Base-by-base conservation (phyloP, 2,329 filamentous ascomycete species). In the Aspergillus neotritici region DNA sequence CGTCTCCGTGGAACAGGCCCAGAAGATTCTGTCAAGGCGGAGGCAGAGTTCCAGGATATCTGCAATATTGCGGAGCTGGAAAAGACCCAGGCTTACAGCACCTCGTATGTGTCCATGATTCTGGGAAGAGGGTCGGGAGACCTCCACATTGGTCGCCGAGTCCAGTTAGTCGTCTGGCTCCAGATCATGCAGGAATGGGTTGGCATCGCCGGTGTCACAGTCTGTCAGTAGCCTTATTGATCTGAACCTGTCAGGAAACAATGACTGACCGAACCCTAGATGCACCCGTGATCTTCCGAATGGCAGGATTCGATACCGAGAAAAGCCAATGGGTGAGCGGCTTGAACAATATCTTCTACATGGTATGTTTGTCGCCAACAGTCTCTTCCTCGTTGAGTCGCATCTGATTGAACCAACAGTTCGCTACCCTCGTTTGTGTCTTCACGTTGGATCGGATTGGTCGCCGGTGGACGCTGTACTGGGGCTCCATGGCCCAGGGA, bases 171-270 rank as follows among this genome's bases (percentile, higher is more conserved):
- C 5, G 72, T 85, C 31, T 84, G 80, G 80, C 71, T 85, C 5
- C 80, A 84, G 62, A 80, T 84, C 35, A 72, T 84, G 50, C 79
- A 83, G 53, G 74, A 82, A 50, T 82, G 80, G 77, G 72, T 78
- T 29, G 79, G 81, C 0, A 84, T 84, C 43, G 79, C 80, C 0
- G 80, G 78, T 15, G 77, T 84, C 3, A 83, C 80, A 0, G 72
- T 84, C 16, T 78, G 61, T 60, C 48, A 17, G 17, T 17, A 5
- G 17, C 17, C 17, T 5, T 5, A 5, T 17, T 17, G 17, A 17
- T 5, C 17, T 17, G 17, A 17, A 17, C 5, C 46, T n/a, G 55
- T 33, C 39, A 9, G 38, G 29, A 36, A 53, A 46, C 69, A 61
- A 50, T 61, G 11, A 62, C 62, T 14, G 5, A 28, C 16, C 21